These are phyloP conservation scores for Buddleja alternifolia DNA, from an alignment of 257 asterid species.

Conservation along the genomic window DNA sequence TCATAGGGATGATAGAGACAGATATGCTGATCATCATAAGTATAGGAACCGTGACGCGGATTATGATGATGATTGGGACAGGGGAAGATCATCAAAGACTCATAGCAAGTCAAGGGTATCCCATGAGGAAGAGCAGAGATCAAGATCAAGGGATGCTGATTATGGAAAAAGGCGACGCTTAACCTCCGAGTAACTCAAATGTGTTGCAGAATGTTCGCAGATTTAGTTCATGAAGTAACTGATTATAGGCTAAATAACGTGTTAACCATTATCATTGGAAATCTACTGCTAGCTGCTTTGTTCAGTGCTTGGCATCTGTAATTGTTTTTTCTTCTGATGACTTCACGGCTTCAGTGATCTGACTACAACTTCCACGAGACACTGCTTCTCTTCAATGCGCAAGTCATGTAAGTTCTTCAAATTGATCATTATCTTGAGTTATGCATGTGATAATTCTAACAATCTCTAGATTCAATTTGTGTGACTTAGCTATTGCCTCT, in stretches of 20 bases:
- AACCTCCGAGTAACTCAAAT: conserved; percentile 56
- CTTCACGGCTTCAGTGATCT: conserved; percentile 31
- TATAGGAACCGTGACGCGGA: conserved; percentile 65
- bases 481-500: background rate
- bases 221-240: conserved; percentile 27
- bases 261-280: conserved; percentile 37
- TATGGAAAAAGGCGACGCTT: conserved; percentile 73
- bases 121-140: conserved; percentile 66
- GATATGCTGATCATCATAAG: conserved; percentile 64
- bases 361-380: conserved; percentile 35
- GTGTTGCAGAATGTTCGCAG: conserved; percentile 18
- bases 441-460: background rate
- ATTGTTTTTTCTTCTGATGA: conserved; percentile 27
- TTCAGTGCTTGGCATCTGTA: conserved; percentile 29
- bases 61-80: conserved; percentile 69
- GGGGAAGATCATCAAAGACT: conserved; percentile 75
- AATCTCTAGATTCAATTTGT: conserved; percentile 6
- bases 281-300: conserved; percentile 36
- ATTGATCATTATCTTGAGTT: conserved; percentile 13
- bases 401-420: conserved; percentile 50
- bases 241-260: conserved; percentile 34
- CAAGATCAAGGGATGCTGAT: conserved; percentile 80
- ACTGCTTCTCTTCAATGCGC: conserved; percentile 34
- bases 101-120: conserved; percentile 63
- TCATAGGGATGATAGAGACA: conserved; percentile 67